Evolutionary conservation across 345 rosid species (phyloP).

Genomic region (Populus tremula): DNA sequence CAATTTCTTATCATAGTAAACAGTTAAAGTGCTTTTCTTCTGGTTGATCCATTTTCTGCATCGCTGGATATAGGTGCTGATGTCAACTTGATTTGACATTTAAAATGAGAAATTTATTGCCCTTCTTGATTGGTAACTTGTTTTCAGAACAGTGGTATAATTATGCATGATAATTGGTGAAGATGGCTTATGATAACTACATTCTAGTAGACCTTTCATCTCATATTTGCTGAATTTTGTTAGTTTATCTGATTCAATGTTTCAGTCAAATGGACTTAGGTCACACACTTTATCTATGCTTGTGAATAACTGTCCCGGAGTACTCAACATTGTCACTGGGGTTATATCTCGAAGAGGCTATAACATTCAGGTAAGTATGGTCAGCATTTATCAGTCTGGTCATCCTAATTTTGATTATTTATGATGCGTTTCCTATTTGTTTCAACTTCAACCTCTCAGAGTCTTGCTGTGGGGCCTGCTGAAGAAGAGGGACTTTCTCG

Average conservation of each 20-base stretch:
- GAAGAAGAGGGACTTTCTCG: slow-evolving; percentile 60
- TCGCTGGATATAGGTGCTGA: neutral
- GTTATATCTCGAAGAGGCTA: slow-evolving; percentile 82
- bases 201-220: neutral
- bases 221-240: neutral
- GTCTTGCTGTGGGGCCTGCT: slow-evolving; percentile 65
- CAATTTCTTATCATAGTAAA: neutral
- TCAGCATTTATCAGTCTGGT: neutral
- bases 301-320: slow-evolving; percentile 78
- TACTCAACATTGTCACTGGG: slow-evolving; percentile 76
- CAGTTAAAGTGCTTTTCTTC: neutral
- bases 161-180: neutral
- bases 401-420: neutral
- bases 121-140: neutral
- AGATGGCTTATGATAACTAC: neutral
- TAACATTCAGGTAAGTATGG: slow-evolving; percentile 68
- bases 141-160: neutral
- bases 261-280: slow-evolving; percentile 67
- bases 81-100: neutral
- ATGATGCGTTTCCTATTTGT: neutral
- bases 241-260: slow-evolving; percentile 2
- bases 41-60: neutral
- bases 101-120: neutral
- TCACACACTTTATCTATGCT: slow-evolving; percentile 85
- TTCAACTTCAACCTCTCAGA: slow-evolving; percentile 31